Base-by-base conservation (phyloP, 2,329 filamentous ascomycete genomes). In the Fusarium dimerum region DNA sequence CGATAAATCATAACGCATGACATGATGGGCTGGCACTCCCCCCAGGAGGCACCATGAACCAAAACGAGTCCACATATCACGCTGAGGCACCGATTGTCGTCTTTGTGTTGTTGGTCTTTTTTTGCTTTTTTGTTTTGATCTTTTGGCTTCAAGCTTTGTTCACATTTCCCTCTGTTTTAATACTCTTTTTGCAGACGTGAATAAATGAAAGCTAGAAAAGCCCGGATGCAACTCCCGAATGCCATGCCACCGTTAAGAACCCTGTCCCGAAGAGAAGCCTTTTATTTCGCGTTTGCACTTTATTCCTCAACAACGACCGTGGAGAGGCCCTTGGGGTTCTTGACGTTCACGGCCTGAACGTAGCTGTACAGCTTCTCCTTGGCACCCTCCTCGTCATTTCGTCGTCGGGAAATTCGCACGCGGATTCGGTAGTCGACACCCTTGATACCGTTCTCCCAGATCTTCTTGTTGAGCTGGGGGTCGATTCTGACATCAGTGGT, bases 311-410 rank as follows among this genome's bases (percentile, higher is more conserved):
- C 93, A 71, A 96, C 84, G 70, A 89, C 86, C 68, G 94, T 99
- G 75, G 89, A 86, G 69, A 99, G 88, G 78, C 94, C 93, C 90
- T 97, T 97, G 79, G 92, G 87, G 81, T 96, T 89, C 90, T 97
- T 96, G 76, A 97, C 92, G 80, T 97, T 97, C 77, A 99, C 94
- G 70, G 94, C 94, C 87, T 99, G 93, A 69, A 99, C 94, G 82
- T 96, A 97, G 79, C 89, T 94, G 89, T 97, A 99, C 67, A 99
- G 88, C 86, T 95, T 96, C 87, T 99, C 91, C 85, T 96, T 96
- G 77, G 95, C 94, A 72, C 90, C 91, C 83, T 99, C 94, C 85
- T 97, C 94, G 79, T 99, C 94, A 83, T 99, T 99, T 87, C 94
- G 91, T 88, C 96, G 95, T 81, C 94, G 91, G 75, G 92, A 96